Conservation (phyloP, 2,329 filamentous ascomycete genomes). For the Talaromyces sp. region DNA sequence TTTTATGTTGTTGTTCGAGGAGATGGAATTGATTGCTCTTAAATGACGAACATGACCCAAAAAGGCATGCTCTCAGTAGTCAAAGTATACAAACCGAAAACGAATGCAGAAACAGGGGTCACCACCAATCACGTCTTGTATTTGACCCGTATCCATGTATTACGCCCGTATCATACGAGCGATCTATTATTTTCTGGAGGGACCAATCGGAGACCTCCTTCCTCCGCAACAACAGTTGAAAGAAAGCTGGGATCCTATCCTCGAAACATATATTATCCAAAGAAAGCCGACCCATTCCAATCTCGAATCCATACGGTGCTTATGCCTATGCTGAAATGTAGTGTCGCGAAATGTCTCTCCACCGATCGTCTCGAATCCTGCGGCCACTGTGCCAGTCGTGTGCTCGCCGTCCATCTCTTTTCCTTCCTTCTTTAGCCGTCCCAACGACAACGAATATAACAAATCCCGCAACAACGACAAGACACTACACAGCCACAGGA, state of each 20-base stretch:
- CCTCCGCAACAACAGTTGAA: neutral
- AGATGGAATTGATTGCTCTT: neutral
- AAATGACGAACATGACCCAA: neutral
- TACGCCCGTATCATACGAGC: no score
- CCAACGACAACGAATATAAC: neutral
- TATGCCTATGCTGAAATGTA: neutral
- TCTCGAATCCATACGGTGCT: no score
- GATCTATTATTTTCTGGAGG: no score
- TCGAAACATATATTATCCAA: no score
- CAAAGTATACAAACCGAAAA: no score
- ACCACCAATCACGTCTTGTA: no score
- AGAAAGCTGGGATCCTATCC: neutral
- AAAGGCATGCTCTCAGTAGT: neutral
- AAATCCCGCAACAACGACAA: neutral
- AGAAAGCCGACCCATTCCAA: neutral
- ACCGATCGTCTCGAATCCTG: neutral
- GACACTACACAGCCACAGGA: neutral
- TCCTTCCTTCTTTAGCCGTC: neutral
- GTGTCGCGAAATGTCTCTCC: conserved; percentile 1
- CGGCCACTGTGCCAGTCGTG: neutral
- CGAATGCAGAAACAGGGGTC: no score
- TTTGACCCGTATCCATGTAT: no score
- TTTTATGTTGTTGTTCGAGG: no score
- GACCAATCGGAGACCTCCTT: conserved; percentile 9
- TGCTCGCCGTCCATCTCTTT: neutral